These are phyloP conservation scores for Pseudogymnoascus sp. DNA, from an alignment of 2,329 filamentous ascomycete species.

Conservation along the genomic window DNA sequence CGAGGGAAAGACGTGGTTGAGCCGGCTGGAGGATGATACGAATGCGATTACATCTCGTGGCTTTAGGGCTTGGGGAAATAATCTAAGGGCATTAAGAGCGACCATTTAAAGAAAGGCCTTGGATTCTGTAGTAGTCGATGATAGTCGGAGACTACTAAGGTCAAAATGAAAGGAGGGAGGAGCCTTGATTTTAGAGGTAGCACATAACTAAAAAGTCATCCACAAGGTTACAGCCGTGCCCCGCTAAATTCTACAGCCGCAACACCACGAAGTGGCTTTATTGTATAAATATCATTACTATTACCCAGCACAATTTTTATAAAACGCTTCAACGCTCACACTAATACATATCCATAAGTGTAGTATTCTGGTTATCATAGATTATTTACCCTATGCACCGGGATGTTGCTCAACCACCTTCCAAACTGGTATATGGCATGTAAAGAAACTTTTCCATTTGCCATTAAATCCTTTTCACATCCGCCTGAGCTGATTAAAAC, in stretches of 20 bases:
- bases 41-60: constrained; percentile 27
- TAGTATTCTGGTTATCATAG: background rate
- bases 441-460: background rate
- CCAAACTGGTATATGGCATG: background rate
- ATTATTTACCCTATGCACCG: background rate
- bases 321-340: background rate
- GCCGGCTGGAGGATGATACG: constrained; percentile 25
- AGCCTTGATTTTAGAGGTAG: background rate
- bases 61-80: constrained; percentile 18
- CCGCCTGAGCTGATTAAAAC: constrained; percentile 18
- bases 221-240: background rate
- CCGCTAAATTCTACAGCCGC: background rate
- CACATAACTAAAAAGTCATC: background rate
- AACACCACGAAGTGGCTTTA: background rate
- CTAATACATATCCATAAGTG: background rate
- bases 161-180: background rate
- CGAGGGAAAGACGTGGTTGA: constrained; percentile 22
- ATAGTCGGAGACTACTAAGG: background rate
- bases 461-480: background rate
- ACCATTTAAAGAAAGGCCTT: background rate
- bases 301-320: background rate
- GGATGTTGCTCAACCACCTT: background rate
- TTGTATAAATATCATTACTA: background rate
- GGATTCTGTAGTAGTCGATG: background rate
- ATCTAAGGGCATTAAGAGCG: background rate